Percentiles rank a stretch among this genome's conserved stretches.
phyloP scores from a whole-genome alignment of 2,329 filamentous ascomycete genomes.

The Purpureocillium takamizusanense region DNA sequence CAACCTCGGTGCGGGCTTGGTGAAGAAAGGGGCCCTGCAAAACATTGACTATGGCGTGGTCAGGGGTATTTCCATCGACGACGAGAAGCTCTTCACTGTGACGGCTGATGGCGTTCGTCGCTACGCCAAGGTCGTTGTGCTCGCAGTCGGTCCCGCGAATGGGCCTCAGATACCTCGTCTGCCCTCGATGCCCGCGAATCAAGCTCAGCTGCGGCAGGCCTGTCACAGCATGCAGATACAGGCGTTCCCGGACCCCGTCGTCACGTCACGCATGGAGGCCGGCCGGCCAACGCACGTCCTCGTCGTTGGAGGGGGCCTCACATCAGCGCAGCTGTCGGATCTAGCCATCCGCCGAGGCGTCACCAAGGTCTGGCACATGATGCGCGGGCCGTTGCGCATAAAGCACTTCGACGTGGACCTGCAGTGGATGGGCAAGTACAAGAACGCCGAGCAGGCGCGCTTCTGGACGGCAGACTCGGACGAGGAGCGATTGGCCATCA shows the following conservation, averaged over 20 bases:
- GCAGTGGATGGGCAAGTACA: constrained; percentile 75
- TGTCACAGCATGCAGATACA: constrained; percentile 59
- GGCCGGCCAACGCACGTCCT: constrained; percentile 51
- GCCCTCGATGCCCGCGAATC: constrained; percentile 19
- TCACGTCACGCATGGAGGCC: constrained; percentile 43
- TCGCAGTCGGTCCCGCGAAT: constrained; percentile 64
- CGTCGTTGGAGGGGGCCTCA: constrained; percentile 67
- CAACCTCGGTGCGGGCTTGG: constrained; percentile 31
- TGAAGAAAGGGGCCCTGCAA: constrained; percentile 50
- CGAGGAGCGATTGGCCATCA: constrained; percentile 57
- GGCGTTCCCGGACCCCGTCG: constrained; percentile 42
- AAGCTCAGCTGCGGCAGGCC: constrained; percentile 26
- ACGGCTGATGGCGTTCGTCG: constrained; percentile 43
- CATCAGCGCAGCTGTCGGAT: constrained; percentile 65
- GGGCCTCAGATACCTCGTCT: constrained; percentile 38
- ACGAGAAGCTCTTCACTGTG: constrained; percentile 55
- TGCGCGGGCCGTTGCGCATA: constrained; percentile 50
- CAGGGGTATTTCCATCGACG: constrained; percentile 30
- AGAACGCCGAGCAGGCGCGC: constrained; percentile 64
- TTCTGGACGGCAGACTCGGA: constrained; percentile 73
- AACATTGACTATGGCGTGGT: constrained; percentile 52
- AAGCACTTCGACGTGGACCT: constrained; percentile 74
- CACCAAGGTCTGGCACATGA: constrained; percentile 58
- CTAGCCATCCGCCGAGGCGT: constrained; percentile 56
- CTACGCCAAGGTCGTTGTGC: constrained; percentile 53